Evolutionary conservation across 352 stramenopile genomes (phyloP).

Genomic region (Paralagenidium karlingii): DNA sequence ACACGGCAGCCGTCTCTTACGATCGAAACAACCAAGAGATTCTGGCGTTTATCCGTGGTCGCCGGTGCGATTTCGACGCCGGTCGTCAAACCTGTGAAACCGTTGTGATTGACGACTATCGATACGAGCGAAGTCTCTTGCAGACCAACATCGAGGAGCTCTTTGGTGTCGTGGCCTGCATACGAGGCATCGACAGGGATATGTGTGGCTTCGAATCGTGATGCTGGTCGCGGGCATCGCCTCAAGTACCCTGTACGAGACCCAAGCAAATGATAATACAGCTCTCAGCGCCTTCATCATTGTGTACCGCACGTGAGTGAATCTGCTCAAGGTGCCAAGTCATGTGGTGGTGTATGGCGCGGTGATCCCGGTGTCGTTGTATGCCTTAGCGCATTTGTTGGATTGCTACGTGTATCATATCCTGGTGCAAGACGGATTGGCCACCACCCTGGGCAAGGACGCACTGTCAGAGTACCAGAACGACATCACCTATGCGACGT

Average conservation of each 20-base stretch:
- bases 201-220: conserved; percentile 30
- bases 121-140: conserved; percentile 29
- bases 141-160: conserved; percentile 20
- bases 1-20: no score
- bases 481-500: no score
- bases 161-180: conserved; percentile 8
- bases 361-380: conserved; percentile 11
- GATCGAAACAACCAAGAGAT: no score
- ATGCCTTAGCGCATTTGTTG: conserved; percentile 9
- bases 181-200: conserved; percentile 19
- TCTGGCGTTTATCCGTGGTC: conserved; percentile 17
- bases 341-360: conserved; percentile 23
- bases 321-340: conserved; percentile 13
- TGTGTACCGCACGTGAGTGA: conserved; percentile 1
- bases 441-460: no score
- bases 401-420: conserved; percentile 9
- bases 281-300: not conserved
- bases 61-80: conserved; percentile 4
- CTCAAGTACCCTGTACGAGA: not conserved
- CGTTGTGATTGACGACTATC: conserved; percentile 31
- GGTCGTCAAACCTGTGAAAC: conserved; percentile 7
- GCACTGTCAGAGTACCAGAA: no score
- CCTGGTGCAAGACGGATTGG: conserved; percentile 3
- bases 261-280: not conserved
- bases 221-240: conserved; percentile 8